A percentile compares a stretch with the other conserved stretches of the same genome.
Evolutionary conservation across 306 rosid genomes (phyloP).

Genomic region (Boehmeria nivea): DNA sequence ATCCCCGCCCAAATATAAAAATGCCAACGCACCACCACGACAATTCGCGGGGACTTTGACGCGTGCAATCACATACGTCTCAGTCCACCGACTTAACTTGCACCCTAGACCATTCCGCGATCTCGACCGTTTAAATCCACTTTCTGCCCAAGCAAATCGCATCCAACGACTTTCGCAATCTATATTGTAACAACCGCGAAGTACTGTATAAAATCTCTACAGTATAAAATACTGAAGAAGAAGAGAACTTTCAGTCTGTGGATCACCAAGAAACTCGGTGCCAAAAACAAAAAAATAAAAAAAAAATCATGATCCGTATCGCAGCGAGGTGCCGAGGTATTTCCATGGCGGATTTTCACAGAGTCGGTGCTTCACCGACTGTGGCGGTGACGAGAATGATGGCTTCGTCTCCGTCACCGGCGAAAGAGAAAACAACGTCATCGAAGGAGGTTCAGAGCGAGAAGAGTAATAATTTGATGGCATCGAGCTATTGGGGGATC

Average conservation of each 20-base stretch:
- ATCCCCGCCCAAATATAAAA: too few relatives aligned
- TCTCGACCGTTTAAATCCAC: neutral
- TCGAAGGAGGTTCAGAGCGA: slow-evolving; percentile 15
- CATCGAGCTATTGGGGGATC: slow-evolving; percentile 73
- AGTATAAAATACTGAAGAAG: neutral
- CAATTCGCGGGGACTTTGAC: neutral
- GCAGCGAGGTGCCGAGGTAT: slow-evolving; percentile 33
- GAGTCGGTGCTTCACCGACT: too few relatives aligned
- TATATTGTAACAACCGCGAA: too few relatives aligned
- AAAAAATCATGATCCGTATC: neutral
- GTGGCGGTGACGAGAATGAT: slow-evolving; percentile 25
- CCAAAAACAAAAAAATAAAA: neutral
- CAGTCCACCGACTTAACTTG: neutral
- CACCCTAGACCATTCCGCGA: slow-evolving; percentile 3
- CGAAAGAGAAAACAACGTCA: slow-evolving; percentile 8
- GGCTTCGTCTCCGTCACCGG: slow-evolving; percentile 4
- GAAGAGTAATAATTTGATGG: slow-evolving; percentile 23
- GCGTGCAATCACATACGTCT: neutral
- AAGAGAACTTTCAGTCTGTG: neutral
- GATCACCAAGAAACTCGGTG: neutral
- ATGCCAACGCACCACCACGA: too few relatives aligned
- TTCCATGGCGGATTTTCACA: slow-evolving; percentile 22
- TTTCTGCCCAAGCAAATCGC: neutral
- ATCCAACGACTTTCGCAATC: too few relatives aligned
- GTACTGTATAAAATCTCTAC: too few relatives aligned